These are phyloP conservation scores for Coemansia sp. DNA, from an alignment of 192 early-diverging fungal species.

Conservation along the genomic window DNA sequence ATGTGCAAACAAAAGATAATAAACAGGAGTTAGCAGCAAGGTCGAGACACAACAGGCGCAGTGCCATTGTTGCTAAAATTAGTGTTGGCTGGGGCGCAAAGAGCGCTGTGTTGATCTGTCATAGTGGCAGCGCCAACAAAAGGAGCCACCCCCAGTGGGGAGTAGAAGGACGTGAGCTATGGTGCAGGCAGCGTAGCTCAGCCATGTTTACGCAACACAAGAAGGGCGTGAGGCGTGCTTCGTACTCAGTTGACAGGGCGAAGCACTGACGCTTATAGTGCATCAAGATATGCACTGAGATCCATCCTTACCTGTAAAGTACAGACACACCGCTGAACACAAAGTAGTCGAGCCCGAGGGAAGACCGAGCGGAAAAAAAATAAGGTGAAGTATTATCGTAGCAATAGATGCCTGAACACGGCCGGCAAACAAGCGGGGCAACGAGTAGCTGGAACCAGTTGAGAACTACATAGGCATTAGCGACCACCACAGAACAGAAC, in stretches of 20 bases:
- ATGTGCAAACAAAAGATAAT: neutral
- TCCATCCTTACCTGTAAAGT: constrained; percentile 3
- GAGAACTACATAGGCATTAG: neutral
- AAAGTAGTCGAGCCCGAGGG: constrained; percentile 1
- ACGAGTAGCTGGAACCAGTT: neutral
- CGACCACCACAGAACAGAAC: neutral
- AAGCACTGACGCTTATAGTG: neutral
- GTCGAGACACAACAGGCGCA: neutral
- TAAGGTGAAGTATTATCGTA: constrained; percentile 1
- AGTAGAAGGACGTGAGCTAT: neutral
- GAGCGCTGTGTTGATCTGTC: constrained; percentile 5
- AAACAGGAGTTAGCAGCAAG: neutral
- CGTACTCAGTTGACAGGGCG: neutral
- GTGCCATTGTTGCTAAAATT: constrained; percentile 12
- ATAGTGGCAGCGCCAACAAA: neutral
- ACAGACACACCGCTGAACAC: constrained; percentile 2
- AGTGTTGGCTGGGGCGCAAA: constrained; percentile 1
- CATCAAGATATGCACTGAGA: neutral
- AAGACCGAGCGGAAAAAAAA: neutral
- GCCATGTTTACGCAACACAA: neutral
- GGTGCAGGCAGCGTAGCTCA: neutral
- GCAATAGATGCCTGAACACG: neutral
- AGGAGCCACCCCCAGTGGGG: neutral
- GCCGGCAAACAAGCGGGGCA: neutral
- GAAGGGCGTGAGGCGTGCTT: neutral